These are phyloP conservation scores for Aspergillus baeticus DNA, from an alignment of 495 filamentous ascomycete genomes.

Conservation along the genomic window DNA sequence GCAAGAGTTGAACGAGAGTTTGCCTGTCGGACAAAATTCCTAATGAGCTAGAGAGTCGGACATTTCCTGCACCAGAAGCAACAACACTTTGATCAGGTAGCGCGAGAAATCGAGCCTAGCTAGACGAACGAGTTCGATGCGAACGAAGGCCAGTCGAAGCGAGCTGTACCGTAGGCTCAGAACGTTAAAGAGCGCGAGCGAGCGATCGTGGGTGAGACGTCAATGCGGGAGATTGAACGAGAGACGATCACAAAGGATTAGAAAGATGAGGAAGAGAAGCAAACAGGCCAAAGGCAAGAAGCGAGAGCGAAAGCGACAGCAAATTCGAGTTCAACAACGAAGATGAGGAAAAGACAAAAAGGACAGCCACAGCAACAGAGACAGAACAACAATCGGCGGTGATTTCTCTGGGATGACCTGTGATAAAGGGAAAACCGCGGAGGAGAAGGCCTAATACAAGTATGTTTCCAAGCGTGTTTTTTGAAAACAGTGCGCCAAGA, in stretches of 20 bases:
- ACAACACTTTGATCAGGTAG: no score
- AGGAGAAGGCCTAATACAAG: conserved; percentile 1
- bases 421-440: conserved; percentile 13
- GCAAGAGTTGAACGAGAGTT: not conserved
- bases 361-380: conserved; percentile 13
- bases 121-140: not conserved
- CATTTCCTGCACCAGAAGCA: conserved; percentile 15
- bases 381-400: conserved; percentile 10
- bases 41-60: conserved; percentile 12
- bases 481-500: not conserved
- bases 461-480: not conserved
- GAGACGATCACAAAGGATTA: conserved; percentile 12
- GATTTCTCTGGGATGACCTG: conserved; percentile 10
- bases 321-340: conserved; percentile 19
- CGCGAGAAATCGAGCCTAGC: no score
- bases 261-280: not conserved
- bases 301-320: conserved; percentile 13
- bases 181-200: not conserved
- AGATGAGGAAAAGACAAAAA: conserved; percentile 5
- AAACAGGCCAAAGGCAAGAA: conserved; percentile 4
- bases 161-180: not conserved
- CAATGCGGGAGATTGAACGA: conserved; percentile 6
- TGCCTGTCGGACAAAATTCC: conserved; percentile 11
- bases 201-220: conserved; percentile 10
- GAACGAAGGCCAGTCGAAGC: not conserved